These are phyloP conservation scores for Fusarium temperatum DNA, from an alignment of 2,329 filamentous ascomycete genomes.

Conservation along the genomic window DNA sequence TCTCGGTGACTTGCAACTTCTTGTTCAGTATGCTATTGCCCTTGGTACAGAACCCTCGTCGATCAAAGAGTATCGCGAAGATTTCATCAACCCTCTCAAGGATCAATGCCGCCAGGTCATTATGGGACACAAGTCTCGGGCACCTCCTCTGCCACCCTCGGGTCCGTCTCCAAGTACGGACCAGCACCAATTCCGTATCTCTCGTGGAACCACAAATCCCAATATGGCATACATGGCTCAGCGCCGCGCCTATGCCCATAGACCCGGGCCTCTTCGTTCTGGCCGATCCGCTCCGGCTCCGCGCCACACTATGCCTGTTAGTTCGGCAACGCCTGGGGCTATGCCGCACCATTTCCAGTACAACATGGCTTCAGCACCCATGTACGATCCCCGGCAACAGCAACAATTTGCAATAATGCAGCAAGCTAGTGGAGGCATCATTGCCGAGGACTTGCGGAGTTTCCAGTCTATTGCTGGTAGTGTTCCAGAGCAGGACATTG, in stretches of 20 bases:
- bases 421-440: constrained; percentile 45
- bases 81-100: constrained; percentile 49
- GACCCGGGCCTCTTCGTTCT: constrained; percentile 41
- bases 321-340: constrained; percentile 16
- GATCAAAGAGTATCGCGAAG: constrained; percentile 43
- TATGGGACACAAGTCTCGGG: constrained; percentile 46
- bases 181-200: constrained; percentile 51
- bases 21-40: constrained; percentile 52
- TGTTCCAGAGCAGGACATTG: constrained; percentile 46
- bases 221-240: constrained; percentile 50
- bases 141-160: constrained; percentile 36
- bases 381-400: constrained; percentile 44
- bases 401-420: constrained; percentile 45
- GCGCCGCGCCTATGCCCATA: constrained; percentile 45
- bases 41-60: constrained; percentile 48
- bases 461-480: constrained; percentile 46
- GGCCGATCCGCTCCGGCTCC: constrained; percentile 46
- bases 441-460: constrained; percentile 50
- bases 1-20: constrained; percentile 50
- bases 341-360: constrained; percentile 41
- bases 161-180: constrained; percentile 43
- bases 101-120: constrained; percentile 49
- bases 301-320: constrained; percentile 32
- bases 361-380: constrained; percentile 33
- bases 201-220: constrained; percentile 47